Evolutionary conservation across 441 rosid species (phyloP), one percentile per base, ranked within the genome.

Genomic region (Erodium moschatum): DNA sequence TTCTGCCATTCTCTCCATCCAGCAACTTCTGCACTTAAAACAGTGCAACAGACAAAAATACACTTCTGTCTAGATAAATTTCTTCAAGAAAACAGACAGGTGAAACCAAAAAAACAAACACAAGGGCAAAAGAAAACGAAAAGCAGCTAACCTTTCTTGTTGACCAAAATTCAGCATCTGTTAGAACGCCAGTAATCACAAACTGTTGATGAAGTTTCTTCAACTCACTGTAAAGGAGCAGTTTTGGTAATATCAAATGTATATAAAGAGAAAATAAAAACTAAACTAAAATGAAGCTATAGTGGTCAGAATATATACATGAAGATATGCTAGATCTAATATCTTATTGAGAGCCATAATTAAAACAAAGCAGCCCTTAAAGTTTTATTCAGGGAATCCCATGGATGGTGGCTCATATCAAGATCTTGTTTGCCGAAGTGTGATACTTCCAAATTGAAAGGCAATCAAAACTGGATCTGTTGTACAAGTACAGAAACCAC

Each of bases 141-240:
- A 20, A 64, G 44, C 29, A 38, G 24, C 78, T 67, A 68, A 71
- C 74, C 78, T 67, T 75, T 66, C 78, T 75, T 20, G 74, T 71
- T 2, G 78, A 70, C 78, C 78, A 75, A 58, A 75, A 75, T 64
- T 75, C 78, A 2, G 72, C 78, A 64, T 75, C 78, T 27, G 78
- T 71, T 65, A 75, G 67, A 58, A 75, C 56, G 56, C 58, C 78
- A 71, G 72, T 73, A 29, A 75, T 70, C 72, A 75, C 78, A 67
- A 75, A 73, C 63, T 75, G 78, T 65, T 75, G 72, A 65, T 75
- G 78, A 38, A 75, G 78, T 67, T 67, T 71, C 78, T 75, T 74
- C 74, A 75, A 71, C 69, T 71, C 78, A 16, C 74, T 75, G 74
- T 38, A 33, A 63, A 24, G 44, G 44, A 67, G 48, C 58, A 67